These are phyloP conservation scores for Triticum dicoccoides DNA, from an alignment of 176 grass and related monocot species.

Conservation along the genomic window DNA sequence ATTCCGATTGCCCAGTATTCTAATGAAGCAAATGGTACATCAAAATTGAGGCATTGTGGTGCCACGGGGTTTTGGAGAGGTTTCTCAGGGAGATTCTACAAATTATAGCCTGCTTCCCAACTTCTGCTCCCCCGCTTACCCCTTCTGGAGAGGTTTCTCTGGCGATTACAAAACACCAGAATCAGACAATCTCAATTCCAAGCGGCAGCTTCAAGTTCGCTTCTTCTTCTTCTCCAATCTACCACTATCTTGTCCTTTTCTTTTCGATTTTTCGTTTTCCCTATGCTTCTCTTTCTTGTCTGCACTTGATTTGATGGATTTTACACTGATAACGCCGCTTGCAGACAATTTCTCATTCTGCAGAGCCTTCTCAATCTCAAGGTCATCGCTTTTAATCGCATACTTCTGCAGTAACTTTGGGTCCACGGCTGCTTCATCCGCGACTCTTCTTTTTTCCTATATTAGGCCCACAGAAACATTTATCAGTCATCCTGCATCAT, in stretches of 20 bases:
- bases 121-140: too few relatives aligned
- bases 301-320: slow-evolving; percentile 49
- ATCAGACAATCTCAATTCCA: neutral
- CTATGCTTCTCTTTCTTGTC: slow-evolving; percentile 53
- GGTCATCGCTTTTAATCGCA: slow-evolving; percentile 49
- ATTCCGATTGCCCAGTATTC: neutral
- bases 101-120: too few relatives aligned
- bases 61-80: neutral
- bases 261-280: slow-evolving; percentile 50
- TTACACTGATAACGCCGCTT: slow-evolving; percentile 79
- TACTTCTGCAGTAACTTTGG: slow-evolving; percentile 60
- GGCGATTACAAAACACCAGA: neutral
- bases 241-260: slow-evolving; percentile 66
- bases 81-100: neutral
- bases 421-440: slow-evolving; percentile 47
- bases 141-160: neutral
- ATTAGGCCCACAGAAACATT: neutral
- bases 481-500: neutral
- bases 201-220: slow-evolving; percentile 25
- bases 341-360: slow-evolving; percentile 58
- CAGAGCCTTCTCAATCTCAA: slow-evolving; percentile 67
- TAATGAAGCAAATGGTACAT: neutral
- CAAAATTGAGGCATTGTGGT: neutral
- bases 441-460: slow-evolving; percentile 64
- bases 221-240: slow-evolving; percentile 68